Evolutionary conservation across 2,329 filamentous ascomycete genomes (phyloP), one percentile per base, ranked within the genome.

Genomic region (Alternaria gansuensis): DNA sequence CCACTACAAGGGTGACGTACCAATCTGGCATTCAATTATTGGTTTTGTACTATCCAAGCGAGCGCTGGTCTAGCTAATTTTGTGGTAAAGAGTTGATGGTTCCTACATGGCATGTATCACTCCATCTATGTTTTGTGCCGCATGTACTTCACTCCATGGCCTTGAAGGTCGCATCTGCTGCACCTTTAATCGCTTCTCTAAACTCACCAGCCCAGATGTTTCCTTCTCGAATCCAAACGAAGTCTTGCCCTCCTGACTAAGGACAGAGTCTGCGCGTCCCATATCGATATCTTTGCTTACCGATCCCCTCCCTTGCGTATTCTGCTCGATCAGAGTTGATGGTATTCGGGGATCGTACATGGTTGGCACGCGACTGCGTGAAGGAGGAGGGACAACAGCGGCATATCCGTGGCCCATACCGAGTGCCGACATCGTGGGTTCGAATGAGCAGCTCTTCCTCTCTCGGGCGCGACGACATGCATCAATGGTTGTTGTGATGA

Each of bases 401-500:
- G 64, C 53, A 31, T 73, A 70, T 13, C 63, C 67, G 34, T 71
- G 64, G 2, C 62, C 51, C 68, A 74, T 74, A 7, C 71, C 71
- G 9, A 75, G 58, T 21, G 64, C 62, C 5, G 70, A 73, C n/a
- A 66, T 70, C 10, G 68, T 73, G 31, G 72, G 72, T 55, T 74
- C 71, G 44, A 75, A 75, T 4, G 66, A 69, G 54, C 69, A 74
- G 44, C 60, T 64, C 40, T 71, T 66, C 31, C 60, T 64, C 10
- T 57, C 60, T 23, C 60, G 55, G 9, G 48, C 49, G 24, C 61
- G 60, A 7, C 62, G 54, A 34, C 66, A 69, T 14, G 61, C 57
- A 13, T 62, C 55, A 4, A 73, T 57, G 8, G 60, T 44, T 21
- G 65, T 59, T 5, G 59, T 51, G 9, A 71, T 60, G 21, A 64